These are phyloP conservation scores for Micractinium sp. DNA, from an alignment of 139 green algal species.

Conservation along the genomic window DNA sequence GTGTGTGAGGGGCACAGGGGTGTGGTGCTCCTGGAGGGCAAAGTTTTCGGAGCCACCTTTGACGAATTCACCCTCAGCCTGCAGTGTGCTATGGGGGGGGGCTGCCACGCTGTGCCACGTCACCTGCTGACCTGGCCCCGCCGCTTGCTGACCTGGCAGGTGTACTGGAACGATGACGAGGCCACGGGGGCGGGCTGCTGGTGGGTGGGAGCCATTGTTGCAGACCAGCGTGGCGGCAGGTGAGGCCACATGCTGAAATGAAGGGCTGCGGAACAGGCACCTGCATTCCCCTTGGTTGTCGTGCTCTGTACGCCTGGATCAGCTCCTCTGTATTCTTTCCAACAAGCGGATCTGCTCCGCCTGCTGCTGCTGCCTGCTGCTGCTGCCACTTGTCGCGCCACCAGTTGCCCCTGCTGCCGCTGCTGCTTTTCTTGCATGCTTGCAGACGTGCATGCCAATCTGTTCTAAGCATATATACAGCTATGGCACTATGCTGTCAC, in stretches of 20 bases:
- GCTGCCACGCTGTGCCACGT: too few species aligned
- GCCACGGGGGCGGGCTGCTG: slow-evolving; percentile 34
- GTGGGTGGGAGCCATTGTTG: slow-evolving; percentile 44
- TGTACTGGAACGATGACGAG: slow-evolving; percentile 49
- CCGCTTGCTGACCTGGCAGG: slow-evolving; percentile 15
- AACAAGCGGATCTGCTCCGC: not conserved
- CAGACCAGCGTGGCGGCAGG: slow-evolving; percentile 8
- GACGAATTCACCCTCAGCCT: too few species aligned
- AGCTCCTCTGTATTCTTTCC: not conserved
- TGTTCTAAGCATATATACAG: not conserved
- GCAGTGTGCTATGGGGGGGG: too few species aligned
- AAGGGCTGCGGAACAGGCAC: not conserved
- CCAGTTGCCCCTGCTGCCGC: too few species aligned
- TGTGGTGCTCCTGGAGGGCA: too few species aligned
- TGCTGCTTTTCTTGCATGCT: too few species aligned
- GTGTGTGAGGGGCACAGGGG: too few species aligned
- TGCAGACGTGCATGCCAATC: too few species aligned
- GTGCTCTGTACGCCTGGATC: not conserved
- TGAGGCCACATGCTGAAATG: not conserved
- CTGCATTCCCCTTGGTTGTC: not conserved
- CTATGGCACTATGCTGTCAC: not conserved
- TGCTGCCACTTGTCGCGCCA: not conserved
- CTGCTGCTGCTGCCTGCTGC: not conserved
- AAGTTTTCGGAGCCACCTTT: too few species aligned
- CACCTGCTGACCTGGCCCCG: not conserved